Percentiles rank a stretch among this genome's conserved stretches.
Conservation (phyloP, 164 flowering plant species). For the Warburgia ugandensis region DNA sequence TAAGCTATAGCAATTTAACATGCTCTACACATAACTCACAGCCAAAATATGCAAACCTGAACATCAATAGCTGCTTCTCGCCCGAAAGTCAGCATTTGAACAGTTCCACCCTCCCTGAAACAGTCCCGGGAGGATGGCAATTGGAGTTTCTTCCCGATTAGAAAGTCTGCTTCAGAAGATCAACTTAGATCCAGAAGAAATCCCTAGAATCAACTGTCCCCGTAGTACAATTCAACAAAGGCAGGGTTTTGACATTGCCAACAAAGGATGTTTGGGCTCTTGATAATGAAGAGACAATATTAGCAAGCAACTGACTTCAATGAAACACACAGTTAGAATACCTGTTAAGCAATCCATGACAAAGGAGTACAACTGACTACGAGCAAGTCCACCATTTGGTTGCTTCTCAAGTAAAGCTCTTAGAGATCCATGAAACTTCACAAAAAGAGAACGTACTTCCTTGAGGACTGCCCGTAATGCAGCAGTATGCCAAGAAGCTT, state of each 20-base stretch:
- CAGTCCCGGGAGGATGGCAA: conserved; percentile 85
- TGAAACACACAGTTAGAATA: conserved; percentile 68
- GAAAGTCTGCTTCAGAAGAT: conserved; percentile 83
- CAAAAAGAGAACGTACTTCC: conserved; percentile 87
- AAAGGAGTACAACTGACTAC: conserved; percentile 68
- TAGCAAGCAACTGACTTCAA: no score
- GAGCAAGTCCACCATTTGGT: conserved; percentile 65
- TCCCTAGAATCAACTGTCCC: no score
- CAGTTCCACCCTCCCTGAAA: conserved; percentile 82
- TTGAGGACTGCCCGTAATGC: conserved; percentile 69
- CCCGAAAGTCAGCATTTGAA: conserved; percentile 87
- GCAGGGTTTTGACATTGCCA: no score
- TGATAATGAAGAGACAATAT: no score
- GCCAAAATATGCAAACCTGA: conserved; percentile 45
- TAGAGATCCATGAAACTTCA: conserved; percentile 85
- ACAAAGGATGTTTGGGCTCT: no score
- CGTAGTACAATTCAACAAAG: no score
- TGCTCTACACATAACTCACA: no score
- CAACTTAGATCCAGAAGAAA: conserved; percentile 23
- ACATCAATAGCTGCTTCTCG: conserved; percentile 94
- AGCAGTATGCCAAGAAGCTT: conserved; percentile 68
- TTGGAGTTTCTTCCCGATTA: conserved; percentile 73
- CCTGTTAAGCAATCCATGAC: conserved; percentile 84
- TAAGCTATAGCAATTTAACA: no score
- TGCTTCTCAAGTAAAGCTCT: conserved; percentile 81